These are phyloP conservation scores for Fusarium armeniacum DNA, from an alignment of 2,329 filamentous ascomycete species.

Conservation along the genomic window DNA sequence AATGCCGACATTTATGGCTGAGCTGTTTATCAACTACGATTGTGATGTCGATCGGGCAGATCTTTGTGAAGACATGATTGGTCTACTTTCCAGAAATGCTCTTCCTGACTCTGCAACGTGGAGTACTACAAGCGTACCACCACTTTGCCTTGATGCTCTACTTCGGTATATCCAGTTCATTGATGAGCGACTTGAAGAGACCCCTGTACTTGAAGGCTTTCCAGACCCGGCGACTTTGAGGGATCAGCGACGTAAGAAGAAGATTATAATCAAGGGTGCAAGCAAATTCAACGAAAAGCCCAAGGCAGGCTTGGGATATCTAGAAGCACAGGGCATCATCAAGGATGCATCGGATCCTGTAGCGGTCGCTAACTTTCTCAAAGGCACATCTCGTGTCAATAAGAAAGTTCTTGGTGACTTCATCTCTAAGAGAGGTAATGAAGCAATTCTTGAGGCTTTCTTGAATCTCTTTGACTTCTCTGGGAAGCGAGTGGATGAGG, in stretches of 20 bases:
- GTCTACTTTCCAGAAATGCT: conserved; percentile 91
- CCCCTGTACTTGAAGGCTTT: conserved; percentile 73
- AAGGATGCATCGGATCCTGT: conserved; percentile 78
- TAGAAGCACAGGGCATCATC: conserved; percentile 89
- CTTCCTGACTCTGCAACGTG: conserved; percentile 97
- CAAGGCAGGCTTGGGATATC: conserved; percentile 87
- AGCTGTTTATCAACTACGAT: conserved; percentile 98
- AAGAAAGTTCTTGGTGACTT: conserved; percentile 94
- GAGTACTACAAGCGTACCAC: conserved; percentile 98
- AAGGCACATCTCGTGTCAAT: conserved; percentile 87
- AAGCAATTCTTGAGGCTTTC: conserved; percentile 85
- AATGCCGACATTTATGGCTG: conserved; percentile 94
- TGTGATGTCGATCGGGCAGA: conserved; percentile 93
- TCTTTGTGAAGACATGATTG: conserved; percentile 95
- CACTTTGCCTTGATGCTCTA: conserved; percentile 91
- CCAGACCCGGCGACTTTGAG: conserved; percentile 75
- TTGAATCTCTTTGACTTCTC: conserved; percentile 89
- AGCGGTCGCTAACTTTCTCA: conserved; percentile 88
- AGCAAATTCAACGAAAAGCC: conserved; percentile 96
- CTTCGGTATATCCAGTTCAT: conserved; percentile 93
- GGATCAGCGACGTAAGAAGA: conserved; percentile 83
- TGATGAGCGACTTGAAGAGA: conserved; percentile 84
- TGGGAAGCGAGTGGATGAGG: conserved; percentile 90
- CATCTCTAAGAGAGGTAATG: conserved; percentile 90
- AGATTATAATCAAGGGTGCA: conserved; percentile 87